Conservation (phyloP, 345 rosid species). For the Eucalyptus brandiana region DNA sequence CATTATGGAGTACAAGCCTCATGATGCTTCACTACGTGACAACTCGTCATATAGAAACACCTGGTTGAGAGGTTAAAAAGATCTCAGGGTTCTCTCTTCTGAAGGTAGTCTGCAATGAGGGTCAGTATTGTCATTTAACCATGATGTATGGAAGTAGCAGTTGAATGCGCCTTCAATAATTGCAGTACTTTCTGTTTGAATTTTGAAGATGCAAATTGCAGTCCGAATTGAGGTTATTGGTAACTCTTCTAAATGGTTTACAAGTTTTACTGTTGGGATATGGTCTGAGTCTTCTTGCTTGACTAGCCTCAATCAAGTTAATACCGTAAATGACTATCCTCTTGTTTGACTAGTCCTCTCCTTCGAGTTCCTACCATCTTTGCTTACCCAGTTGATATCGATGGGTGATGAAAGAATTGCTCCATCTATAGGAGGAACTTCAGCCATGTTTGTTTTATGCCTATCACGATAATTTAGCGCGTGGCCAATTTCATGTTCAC, state of each 20-base stretch:
- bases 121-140: not conserved
- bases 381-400: not conserved
- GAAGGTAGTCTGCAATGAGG: not conserved
- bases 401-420: not conserved
- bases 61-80: conserved; percentile 80
- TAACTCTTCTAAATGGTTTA: not conserved
- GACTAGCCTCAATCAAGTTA: not conserved
- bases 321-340: not conserved
- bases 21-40: conserved; percentile 86
- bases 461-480: not conserved
- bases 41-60: conserved; percentile 90
- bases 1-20: conserved; percentile 97
- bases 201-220: not conserved
- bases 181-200: not conserved
- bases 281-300: not conserved
- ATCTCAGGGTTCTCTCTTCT: not conserved
- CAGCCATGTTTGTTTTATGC: not conserved
- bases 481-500: not conserved
- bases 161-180: not conserved
- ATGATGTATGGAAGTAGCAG: not conserved
- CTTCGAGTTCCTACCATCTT: not conserved
- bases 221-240: not conserved
- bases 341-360: not conserved
- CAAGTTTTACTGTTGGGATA: not conserved
- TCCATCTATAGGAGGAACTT: not conserved